These are phyloP conservation scores for Corchorus capsularis DNA, from an alignment of 345 rosid species.

Conservation along the genomic window DNA sequence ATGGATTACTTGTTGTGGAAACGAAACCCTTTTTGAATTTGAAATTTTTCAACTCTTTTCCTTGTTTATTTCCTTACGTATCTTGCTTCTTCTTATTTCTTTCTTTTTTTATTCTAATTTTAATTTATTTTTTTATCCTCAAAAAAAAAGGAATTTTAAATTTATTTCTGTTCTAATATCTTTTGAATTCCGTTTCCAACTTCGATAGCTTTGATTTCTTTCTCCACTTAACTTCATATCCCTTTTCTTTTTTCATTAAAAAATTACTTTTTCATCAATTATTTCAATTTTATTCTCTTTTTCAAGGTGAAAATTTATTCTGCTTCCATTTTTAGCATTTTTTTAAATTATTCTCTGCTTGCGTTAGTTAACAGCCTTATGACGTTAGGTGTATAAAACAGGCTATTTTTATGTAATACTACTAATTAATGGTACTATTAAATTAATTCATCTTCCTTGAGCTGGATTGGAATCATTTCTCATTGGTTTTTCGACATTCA, in stretches of 20 bases:
- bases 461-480: no score
- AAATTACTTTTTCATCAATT: neutral
- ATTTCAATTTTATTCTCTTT: neutral
- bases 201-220: slow-evolving; percentile 3
- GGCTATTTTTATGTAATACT: no score
- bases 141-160: no score
- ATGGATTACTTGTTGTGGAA: neutral
- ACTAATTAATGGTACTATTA: no score
- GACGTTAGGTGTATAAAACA: neutral
- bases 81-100: no score
- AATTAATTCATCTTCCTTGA: no score
- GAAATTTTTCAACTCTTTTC: neutral
- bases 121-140: no score
- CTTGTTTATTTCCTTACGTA: neutral
- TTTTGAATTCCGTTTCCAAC: neutral
- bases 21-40: no score
- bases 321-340: neutral
- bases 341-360: neutral
- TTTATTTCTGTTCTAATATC: neutral
- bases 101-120: no score
- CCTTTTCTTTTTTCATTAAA: neutral
- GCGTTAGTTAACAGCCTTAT: neutral
- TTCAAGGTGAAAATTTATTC: neutral
- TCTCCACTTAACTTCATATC: neutral
- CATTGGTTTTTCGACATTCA: no score